Percentiles rank a stretch among this genome's conserved stretches.
phyloP scores from a whole-genome alignment of 2,329 filamentous ascomycete genomes.

The Fusarium continuum region DNA sequence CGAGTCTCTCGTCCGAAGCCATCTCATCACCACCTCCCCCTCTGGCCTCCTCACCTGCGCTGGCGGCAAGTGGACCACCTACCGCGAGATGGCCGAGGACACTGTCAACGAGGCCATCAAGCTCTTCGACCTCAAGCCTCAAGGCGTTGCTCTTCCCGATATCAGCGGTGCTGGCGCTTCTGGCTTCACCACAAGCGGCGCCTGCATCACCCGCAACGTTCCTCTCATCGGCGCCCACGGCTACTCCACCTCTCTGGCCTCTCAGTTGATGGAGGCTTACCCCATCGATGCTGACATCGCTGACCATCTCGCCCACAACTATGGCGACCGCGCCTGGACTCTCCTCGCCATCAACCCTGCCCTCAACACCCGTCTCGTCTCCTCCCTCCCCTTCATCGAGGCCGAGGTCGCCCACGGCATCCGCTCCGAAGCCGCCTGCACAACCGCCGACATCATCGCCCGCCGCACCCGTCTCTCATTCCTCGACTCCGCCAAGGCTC shows the following conservation, averaged over 20 bases:
- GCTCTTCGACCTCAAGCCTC: conserved; percentile 68
- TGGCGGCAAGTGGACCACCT: conserved; percentile 89
- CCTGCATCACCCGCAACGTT: conserved; percentile 78
- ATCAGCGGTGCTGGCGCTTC: conserved; percentile 70
- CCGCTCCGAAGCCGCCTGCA: conserved; percentile 77
- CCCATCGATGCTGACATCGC: conserved; percentile 53
- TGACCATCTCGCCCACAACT: conserved; percentile 53
- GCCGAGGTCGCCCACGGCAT: conserved; percentile 78
- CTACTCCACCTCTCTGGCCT: conserved; percentile 54
- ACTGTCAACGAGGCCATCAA: conserved; percentile 81
- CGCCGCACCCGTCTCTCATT: conserved; percentile 78
- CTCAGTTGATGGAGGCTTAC: conserved; percentile 51
- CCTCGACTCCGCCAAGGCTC: conserved; percentile 75
- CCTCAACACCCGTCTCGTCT: conserved; percentile 69
- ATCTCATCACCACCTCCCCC: conserved; percentile 77
- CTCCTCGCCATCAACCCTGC: conserved; percentile 64
- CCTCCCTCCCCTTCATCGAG: conserved; percentile 76
- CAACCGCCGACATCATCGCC: conserved; percentile 75
- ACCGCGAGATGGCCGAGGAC: conserved; percentile 88
- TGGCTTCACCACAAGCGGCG: conserved; percentile 66
- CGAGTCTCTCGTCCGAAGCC: conserved; percentile 83
- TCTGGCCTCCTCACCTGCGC: conserved; percentile 83
- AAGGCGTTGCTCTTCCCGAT: conserved; percentile 63
- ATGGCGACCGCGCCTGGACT: conserved; percentile 72
- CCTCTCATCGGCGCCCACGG: conserved; percentile 81